Evolutionary conservation across 129 eudicot genomes (phyloP), one percentile per base, ranked within the genome.

Genomic region (Centrapalus pauciflorus): DNA sequence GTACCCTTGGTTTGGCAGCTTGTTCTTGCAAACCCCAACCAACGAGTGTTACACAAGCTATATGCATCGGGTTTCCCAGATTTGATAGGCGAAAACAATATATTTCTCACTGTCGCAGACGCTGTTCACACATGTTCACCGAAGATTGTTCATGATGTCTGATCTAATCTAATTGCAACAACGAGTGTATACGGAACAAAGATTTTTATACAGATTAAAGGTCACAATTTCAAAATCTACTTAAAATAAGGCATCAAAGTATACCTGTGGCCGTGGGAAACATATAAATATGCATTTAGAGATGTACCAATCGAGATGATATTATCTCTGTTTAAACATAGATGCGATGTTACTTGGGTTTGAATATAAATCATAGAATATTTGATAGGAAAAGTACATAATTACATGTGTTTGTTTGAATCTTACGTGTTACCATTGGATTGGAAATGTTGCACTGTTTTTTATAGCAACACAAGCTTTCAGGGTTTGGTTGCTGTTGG

Each of bases 81-180:
- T 35, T 17, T 78, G 61, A 84, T 90, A 24, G 97, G 95, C 4
- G 85, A 90, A 68, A 82, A 87, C 77, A 84, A 76, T 73, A 87
- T 90, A 12, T 90, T 87, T 63, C 83, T 90, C 55, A 90, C 97
- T 0, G 97, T 90, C 5, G 95, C 90, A 13, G 87, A 90, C 51
- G 95, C 97, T 0, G 77, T 87, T 48, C 83, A 69, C 43, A 82
- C 81, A 0, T 90, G 97, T 55, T 82, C 86, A 8, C 78, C 87
- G n/a, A 89, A 84, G 73, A 46, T 70, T 12, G 51, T 64, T 26
- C 71, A 78, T 3, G 82, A 82, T 14, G 87, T 80, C 17, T 88
- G 46, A 80, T 50, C 55, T 51, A 27, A 56, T 30, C 12, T 13
- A 61, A 62, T 40, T 50, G 63, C 16, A 4, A 46, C 11, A 20